These are phyloP conservation scores for Dioscorea zingiberensis DNA, from an alignment of 106 monocot genomes.

Conservation along the genomic window DNA sequence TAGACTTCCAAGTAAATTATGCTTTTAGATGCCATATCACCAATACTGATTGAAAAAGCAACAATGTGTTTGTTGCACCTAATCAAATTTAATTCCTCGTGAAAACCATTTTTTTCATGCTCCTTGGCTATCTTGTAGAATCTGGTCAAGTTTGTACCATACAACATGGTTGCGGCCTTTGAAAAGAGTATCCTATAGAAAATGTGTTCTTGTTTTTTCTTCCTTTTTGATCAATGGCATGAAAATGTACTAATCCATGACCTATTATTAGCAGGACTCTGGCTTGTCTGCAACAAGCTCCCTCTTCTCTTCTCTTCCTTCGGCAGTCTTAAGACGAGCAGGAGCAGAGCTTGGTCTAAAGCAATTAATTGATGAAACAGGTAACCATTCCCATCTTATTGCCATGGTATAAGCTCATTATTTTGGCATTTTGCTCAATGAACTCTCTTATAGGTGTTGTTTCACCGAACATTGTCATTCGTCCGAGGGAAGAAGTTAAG, in stretches of 20 bases:
- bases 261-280: conserved; percentile 40
- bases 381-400: conserved; percentile 5
- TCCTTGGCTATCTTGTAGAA: too few relatives aligned
- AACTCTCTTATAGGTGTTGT: conserved; percentile 15
- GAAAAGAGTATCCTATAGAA: too few relatives aligned
- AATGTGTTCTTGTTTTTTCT: too few relatives aligned
- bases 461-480: conserved; percentile 12
- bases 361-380: conserved; percentile 4
- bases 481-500: conserved; percentile 55
- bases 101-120: too few relatives aligned
- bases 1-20: too few relatives aligned
- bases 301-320: conserved; percentile 65
- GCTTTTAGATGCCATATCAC: too few relatives aligned
- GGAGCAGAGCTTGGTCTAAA: neutral
- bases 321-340: conserved; percentile 22
- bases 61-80: too few relatives aligned
- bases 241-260: neutral
- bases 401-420: neutral
- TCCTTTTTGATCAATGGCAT: too few relatives aligned
- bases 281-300: conserved; percentile 48
- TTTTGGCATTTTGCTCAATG: neutral
- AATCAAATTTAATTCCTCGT: too few relatives aligned
- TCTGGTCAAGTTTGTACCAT: too few relatives aligned
- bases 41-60: too few relatives aligned
- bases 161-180: too few relatives aligned